Evolutionary conservation across 768 basidiomycete genomes (phyloP).

Genomic region (Lentinula raphanica): DNA sequence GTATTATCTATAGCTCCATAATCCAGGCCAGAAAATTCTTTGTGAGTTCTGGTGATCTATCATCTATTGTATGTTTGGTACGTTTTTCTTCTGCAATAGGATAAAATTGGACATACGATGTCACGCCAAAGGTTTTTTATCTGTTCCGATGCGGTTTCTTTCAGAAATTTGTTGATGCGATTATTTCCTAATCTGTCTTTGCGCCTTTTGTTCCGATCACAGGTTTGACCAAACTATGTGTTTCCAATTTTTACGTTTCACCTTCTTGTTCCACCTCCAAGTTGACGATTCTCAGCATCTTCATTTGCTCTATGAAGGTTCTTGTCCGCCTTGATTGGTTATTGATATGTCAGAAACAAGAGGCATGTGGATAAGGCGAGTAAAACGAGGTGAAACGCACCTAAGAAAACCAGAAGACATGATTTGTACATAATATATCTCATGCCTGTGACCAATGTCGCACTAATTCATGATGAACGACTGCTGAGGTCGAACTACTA

Average conservation of each 20-base stretch:
- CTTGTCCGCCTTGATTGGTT: slow-evolving; percentile 21
- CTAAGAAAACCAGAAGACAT: slow-evolving; percentile 1
- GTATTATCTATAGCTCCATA: slow-evolving; percentile 32
- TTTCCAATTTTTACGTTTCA: neutral
- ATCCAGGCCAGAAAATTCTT: neutral
- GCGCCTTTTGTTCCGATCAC: slow-evolving; percentile 8
- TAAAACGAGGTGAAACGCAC: neutral
- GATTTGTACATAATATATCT: slow-evolving; percentile 6
- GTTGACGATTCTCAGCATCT: slow-evolving; percentile 17
- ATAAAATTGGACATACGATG: neutral
- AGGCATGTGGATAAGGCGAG: slow-evolving; percentile 29
- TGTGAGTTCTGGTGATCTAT: neutral
- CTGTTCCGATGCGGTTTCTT: slow-evolving; percentile 14
- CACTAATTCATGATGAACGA: neutral
- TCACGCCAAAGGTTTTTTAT: slow-evolving; percentile 45
- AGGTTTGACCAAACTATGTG: neutral
- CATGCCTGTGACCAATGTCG: neutral
- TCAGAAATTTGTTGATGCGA: neutral
- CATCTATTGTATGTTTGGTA: neutral
- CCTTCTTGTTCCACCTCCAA: neutral
- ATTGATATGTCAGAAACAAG: slow-evolving; percentile 20
- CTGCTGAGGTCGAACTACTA: too few species aligned
- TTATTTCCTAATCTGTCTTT: neutral
- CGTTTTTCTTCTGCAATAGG: neutral
- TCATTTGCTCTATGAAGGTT: slow-evolving; percentile 11